Conservation (phyloP, 768 basidiomycete genomes). For the Favolaschia claudopus region DNA sequence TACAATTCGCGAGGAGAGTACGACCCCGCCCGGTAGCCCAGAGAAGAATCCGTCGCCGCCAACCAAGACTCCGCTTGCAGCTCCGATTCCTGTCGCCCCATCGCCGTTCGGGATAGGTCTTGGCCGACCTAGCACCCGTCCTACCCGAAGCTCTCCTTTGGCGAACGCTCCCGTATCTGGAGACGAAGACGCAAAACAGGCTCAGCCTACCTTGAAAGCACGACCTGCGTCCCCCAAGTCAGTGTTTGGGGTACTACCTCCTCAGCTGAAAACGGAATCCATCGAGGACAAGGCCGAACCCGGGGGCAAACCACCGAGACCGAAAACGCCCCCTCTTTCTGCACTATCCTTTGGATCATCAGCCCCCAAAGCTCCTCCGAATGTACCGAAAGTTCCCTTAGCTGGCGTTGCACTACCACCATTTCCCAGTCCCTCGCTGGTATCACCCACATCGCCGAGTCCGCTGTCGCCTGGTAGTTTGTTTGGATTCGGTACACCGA, state of each 20-base stretch:
- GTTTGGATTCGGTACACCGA: slow-evolving; percentile 13
- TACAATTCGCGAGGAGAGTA: slow-evolving; percentile 51
- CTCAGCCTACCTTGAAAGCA: slow-evolving; percentile 37
- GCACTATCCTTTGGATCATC: slow-evolving; percentile 37
- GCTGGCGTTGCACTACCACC: slow-evolving; percentile 14
- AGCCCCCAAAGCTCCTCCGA: slow-evolving; percentile 3
- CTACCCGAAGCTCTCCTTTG: slow-evolving; percentile 79
- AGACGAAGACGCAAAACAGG: slow-evolving; percentile 50
- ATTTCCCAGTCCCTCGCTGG: background rate
- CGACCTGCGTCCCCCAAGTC: slow-evolving; percentile 50
- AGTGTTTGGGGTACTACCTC: slow-evolving; percentile 41
- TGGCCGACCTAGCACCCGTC: slow-evolving; percentile 69
- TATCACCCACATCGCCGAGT: slow-evolving; percentile 1
- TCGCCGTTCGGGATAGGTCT: slow-evolving; percentile 54
- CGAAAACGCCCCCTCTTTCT: slow-evolving; percentile 59
- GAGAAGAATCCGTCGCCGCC: slow-evolving; percentile 49
- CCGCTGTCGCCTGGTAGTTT: slow-evolving; percentile 23
- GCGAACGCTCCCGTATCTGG: slow-evolving; percentile 60
- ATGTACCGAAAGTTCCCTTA: slow-evolving; percentile 4
- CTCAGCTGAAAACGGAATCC: slow-evolving; percentile 35
- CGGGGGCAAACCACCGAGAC: slow-evolving; percentile 40
- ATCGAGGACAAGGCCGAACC: slow-evolving; percentile 29
- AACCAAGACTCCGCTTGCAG: slow-evolving; percentile 37
- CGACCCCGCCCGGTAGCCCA: slow-evolving; percentile 75
- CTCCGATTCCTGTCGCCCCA: slow-evolving; percentile 41